A percentile compares a stretch with the other conserved stretches of the same genome.
phyloP scores from a whole-genome alignment of 768 basidiomycete species.

The Saitozyma podzolica region DNA sequence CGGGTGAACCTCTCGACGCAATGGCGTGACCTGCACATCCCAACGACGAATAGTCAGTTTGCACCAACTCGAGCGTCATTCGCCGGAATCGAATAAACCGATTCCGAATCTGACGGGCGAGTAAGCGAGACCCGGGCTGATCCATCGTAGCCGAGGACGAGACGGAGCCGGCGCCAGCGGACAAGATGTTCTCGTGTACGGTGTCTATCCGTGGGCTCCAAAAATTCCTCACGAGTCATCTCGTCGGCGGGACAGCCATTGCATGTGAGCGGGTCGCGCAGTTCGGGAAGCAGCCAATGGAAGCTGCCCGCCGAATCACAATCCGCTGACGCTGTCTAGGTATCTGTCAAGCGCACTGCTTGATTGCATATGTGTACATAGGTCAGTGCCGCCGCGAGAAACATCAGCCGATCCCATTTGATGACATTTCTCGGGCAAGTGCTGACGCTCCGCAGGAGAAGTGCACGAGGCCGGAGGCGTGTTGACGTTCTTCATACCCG shows the following conservation, averaged over 20 bases:
- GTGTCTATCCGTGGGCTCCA: constrained; percentile 46
- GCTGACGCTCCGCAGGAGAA: constrained; percentile 33
- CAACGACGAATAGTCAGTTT: constrained; percentile 33
- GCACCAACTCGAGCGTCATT: too few relatives aligned
- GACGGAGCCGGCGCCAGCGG: constrained; percentile 21
- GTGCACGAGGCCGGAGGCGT: constrained; percentile 48
- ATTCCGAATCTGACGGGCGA: background rate
- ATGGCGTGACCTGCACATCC: constrained; percentile 43
- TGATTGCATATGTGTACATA: constrained; percentile 53
- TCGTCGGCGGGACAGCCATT: constrained; percentile 41
- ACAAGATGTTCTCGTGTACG: constrained; percentile 38
- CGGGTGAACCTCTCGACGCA: constrained; percentile 39
- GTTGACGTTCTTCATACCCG: constrained; percentile 52
- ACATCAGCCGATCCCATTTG: background rate
- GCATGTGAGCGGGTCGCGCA: constrained; percentile 33
- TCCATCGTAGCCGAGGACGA: constrained; percentile 20
- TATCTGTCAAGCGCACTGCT: constrained; percentile 48
- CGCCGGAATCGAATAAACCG: too few relatives aligned
- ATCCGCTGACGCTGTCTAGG: constrained; percentile 25
- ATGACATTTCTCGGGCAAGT: background rate
- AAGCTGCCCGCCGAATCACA: background rate
- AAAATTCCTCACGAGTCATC: constrained; percentile 48
- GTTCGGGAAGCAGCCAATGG: background rate
- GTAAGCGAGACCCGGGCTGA: constrained; percentile 2
- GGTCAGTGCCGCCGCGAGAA: constrained; percentile 26